Evolutionary conservation across 306 rosid species (phyloP).

Genomic region (Vigna hirtella): DNA sequence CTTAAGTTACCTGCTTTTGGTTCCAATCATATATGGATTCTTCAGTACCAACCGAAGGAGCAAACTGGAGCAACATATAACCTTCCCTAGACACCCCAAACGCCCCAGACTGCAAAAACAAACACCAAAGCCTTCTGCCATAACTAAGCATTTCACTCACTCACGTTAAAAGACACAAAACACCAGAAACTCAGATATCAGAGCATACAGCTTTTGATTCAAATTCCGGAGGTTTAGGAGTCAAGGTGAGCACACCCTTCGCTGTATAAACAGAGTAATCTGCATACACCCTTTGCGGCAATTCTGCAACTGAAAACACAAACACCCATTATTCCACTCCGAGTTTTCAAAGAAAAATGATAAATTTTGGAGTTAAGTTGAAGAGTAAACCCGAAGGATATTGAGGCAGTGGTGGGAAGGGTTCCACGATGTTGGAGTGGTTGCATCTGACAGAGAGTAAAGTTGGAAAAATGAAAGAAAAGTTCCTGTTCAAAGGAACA

Average conservation of each 20-base stretch:
- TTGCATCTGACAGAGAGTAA: constrained; percentile 55
- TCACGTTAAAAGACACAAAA: not conserved
- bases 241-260: constrained; percentile 76
- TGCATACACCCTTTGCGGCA: constrained; percentile 68
- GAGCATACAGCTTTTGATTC: constrained; percentile 64
- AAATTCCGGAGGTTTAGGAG: constrained; percentile 83
- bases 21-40: constrained; percentile 77
- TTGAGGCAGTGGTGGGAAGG: constrained; percentile 32
- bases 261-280: constrained; percentile 82
- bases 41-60: constrained; percentile 65
- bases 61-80: constrained; percentile 77
- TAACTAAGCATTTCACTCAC: constrained; percentile 8
- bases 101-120: constrained; percentile 73
- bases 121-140: constrained; percentile 40
- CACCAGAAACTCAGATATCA: constrained; percentile 14
- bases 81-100: constrained; percentile 77
- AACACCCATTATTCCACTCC: constrained; percentile 4
- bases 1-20: constrained; percentile 73
- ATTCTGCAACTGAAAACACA: constrained; percentile 53
- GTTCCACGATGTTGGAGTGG: constrained; percentile 50
- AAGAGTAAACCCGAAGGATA: constrained; percentile 48
- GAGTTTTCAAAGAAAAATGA: not conserved
- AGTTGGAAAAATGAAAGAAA: not conserved
- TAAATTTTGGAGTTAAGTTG: not conserved
- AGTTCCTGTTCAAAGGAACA: constrained; percentile 1